phyloP scores from a whole-genome alignment of 2,329 filamentous ascomycete species.

The Trichophyton benhamiae region DNA sequence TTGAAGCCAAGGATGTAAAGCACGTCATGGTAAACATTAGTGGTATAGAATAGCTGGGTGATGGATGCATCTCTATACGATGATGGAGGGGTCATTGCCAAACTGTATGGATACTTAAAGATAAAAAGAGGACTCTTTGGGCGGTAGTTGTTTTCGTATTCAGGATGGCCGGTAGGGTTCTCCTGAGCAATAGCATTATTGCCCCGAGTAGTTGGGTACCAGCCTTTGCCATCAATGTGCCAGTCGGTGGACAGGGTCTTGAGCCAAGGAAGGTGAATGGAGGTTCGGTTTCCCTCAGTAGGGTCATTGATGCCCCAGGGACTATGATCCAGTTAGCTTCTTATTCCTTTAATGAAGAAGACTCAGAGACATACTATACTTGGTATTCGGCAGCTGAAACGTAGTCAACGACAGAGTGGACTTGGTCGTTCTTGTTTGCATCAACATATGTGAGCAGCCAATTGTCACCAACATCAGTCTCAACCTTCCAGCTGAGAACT shows the following conservation, averaged over 20 bases:
- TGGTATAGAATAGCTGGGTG: conserved; percentile 12
- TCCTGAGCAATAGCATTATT: conserved; percentile 12
- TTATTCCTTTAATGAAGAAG: not conserved
- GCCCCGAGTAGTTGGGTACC: conserved; percentile 10
- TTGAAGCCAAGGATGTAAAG: conserved; percentile 11
- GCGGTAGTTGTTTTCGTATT: conserved; percentile 11
- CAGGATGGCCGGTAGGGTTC: conserved; percentile 8
- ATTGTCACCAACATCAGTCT: conserved; percentile 12
- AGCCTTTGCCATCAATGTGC: conserved; percentile 5
- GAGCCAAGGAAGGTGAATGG: conserved; percentile 7
- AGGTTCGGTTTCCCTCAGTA: conserved; percentile 7
- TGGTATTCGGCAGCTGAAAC: conserved; percentile 9
- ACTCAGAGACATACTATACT: conserved; percentile 9
- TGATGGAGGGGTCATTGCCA: conserved; percentile 6
- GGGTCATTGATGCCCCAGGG: conserved; percentile 12
- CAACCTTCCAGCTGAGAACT: conserved; percentile 10
- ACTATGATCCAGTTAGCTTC: not conserved
- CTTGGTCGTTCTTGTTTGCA: conserved; percentile 9
- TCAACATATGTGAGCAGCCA: conserved; percentile 12
- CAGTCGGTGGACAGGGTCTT: conserved; percentile 6
- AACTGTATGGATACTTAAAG: conserved; percentile 10
- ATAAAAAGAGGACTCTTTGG: conserved; percentile 7
- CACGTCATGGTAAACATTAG: conserved; percentile 10
- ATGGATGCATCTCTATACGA: conserved; percentile 11
- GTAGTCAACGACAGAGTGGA: conserved; percentile 11